Evolutionary conservation across 2,329 filamentous ascomycete genomes (phyloP), one percentile per base, ranked within the genome.

Genomic region (Ceratocystis variospora): DNA sequence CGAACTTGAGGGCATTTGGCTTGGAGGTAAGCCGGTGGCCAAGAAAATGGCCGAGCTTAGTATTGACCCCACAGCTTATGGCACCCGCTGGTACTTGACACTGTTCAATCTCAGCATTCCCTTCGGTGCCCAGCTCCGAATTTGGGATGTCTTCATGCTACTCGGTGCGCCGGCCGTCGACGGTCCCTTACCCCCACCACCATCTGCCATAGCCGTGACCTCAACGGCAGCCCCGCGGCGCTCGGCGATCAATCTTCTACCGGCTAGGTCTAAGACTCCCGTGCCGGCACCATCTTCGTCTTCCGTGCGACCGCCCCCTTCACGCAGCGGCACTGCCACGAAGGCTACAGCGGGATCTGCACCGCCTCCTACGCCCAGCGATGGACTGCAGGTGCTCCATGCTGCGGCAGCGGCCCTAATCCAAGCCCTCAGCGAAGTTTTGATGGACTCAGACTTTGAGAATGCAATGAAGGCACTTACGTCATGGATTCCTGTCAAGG

Each of bases 131-230:
- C 94, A 97, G 75, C 85, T 99, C 45, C 88, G 94, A 62, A 88
- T 99, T 17, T 99, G 94, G 94, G 94, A 99, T 73, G 89, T 96
- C 1, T 97, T 97, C 76, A 90, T 99, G 83, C 84, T 99, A 15
- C 83, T 97, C 12, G 94, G 93, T 61, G 90, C 93, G 71, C 79
- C 85, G n/a, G 78, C 81, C 1, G 69, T 55, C n/a, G 70, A 73
- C 31, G 66, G 66, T 63, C 68, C 15, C 65, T 67, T 17, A 25
- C 70, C 1, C 66, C 71, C 25, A 48, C 68, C 7, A 17, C 68
- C 45, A 22, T 66, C 67, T 46, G 61, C 64, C 15, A 46, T 63
- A 7, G 53, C 64, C 3, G 44, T 28, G n/a, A 25, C 50, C 2
- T 55, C 66, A 3, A 41, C 44, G 4, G 28, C 48, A 22, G 59